Percentiles rank a stretch among this genome's conserved stretches.
phyloP scores from a whole-genome alignment of 441 rosid species.

The Populus hybrid region DNA sequence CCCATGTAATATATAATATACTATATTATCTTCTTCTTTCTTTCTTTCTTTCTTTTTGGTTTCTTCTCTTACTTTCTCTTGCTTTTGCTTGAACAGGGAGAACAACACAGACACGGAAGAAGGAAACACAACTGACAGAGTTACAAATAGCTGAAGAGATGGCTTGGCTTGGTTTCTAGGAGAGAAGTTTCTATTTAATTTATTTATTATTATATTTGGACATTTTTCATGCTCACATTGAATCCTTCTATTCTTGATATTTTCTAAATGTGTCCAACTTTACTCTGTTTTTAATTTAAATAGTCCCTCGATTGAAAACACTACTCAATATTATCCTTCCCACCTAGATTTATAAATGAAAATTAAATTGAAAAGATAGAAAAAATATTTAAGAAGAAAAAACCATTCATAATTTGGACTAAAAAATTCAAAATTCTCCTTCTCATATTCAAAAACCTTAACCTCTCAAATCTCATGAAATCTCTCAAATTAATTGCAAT shows the following conservation, averaged over 20 bases:
- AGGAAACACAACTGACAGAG: no score
- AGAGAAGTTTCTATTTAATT: neutral
- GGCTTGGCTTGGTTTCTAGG: neutral
- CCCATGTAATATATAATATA: conserved; percentile 30
- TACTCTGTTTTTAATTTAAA: no score
- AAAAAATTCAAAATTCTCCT: no score
- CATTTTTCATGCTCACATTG: neutral
- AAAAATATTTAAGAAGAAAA: no score
- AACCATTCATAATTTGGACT: neutral
- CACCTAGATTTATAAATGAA: no score
- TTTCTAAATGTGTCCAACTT: no score
- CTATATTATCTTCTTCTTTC: neutral
- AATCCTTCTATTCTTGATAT: no score
- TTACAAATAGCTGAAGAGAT: neutral
- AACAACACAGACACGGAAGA: neutral
- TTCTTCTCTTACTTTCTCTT: neutral
- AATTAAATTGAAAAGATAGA: no score
- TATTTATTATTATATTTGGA: neutral
- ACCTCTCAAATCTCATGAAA: neutral
- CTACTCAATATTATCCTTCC: no score
- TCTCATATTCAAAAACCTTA: neutral
- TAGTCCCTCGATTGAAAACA: no score
- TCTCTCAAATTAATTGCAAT: neutral
- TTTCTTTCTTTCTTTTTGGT: neutral
- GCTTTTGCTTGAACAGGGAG: conserved; percentile 4